Percentiles rank a stretch among this genome's conserved stretches.
These are phyloP conservation scores for Fusarium pseudograminearum DNA, from an alignment of 2,329 filamentous ascomycete genomes.

Conservation along the genomic window DNA sequence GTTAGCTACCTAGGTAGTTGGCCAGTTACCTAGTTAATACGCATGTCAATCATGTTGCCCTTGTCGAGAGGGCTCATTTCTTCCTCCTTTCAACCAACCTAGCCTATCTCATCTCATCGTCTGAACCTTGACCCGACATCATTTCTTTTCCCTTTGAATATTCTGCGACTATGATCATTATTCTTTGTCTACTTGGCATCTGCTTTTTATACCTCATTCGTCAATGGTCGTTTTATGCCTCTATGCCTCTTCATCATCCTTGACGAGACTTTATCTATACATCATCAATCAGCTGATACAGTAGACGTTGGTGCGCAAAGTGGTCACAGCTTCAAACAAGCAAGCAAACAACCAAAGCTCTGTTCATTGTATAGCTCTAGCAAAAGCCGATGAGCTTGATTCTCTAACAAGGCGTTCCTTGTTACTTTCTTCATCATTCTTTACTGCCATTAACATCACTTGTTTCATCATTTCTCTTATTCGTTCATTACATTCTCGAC, in stretches of 20 bases:
- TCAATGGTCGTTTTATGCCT: constrained; percentile 36
- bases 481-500: constrained; percentile 11
- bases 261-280: constrained; percentile 2
- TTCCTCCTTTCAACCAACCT: constrained; percentile 28
- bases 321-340: constrained; percentile 19
- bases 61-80: constrained; percentile 28
- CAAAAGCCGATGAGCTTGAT: not conserved
- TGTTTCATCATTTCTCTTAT: constrained; percentile 12
- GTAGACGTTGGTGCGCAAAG: constrained; percentile 8
- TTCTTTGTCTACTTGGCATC: constrained; percentile 37
- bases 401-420: constrained; percentile 6
- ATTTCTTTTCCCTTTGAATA: constrained; percentile 9
- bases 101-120: not conserved
- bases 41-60: not conserved
- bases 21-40: not conserved
- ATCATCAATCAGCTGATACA: constrained; percentile 1
- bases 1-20: not conserved
- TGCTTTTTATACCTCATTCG: constrained; percentile 34
- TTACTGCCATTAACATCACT: constrained; percentile 1
- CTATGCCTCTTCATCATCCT: constrained; percentile 35
- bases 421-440: constrained; percentile 5
- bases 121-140: constrained; percentile 8
- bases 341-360: constrained; percentile 11
- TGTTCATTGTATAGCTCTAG: constrained; percentile 9
- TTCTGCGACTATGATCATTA: constrained; percentile 39